Evolutionary conservation across 331 rosid species (phyloP).

Genomic region (Acacia concinna): DNA sequence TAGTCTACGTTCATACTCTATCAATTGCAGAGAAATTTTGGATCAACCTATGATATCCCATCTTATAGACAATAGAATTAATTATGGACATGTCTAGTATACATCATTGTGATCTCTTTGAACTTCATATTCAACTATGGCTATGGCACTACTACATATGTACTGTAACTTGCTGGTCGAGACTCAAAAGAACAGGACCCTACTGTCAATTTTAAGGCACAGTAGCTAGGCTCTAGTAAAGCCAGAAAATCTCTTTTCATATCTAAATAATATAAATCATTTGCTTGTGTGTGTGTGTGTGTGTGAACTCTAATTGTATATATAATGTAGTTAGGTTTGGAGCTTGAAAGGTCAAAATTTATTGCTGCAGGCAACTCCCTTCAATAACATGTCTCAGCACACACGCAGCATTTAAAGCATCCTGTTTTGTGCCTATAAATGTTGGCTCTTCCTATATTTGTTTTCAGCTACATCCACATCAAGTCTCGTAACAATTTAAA

Average conservation of each 20-base stretch:
- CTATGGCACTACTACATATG: constrained; percentile 22
- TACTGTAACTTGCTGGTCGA: constrained; percentile 25
- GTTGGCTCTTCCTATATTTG: not conserved
- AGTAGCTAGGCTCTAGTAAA: constrained; percentile 24
- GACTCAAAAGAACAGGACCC: constrained; percentile 24
- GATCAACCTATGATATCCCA: not conserved
- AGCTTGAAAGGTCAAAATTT: constrained; percentile 7
- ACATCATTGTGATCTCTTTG: not conserved
- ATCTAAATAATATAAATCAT: constrained; percentile 6
- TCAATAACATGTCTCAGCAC: constrained; percentile 15
- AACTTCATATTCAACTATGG: constrained; percentile 4
- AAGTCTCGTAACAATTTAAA: not conserved
- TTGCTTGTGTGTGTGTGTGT: not conserved
- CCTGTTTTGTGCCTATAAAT: constrained; percentile 14
- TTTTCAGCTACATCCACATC: not conserved
- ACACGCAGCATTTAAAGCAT: constrained; percentile 16
- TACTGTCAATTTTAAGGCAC: constrained; percentile 37
- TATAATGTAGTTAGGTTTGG: not conserved
- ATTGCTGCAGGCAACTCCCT: constrained; percentile 6
- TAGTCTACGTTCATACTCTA: not conserved
- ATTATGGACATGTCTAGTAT: constrained; percentile 8
- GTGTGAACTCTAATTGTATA: not conserved
- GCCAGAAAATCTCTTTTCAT: constrained; percentile 23
- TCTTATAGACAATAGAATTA: not conserved
- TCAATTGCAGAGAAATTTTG: not conserved